A percentile compares a stretch with the other conserved stretches of the same genome.
These are phyloP conservation scores for Penicillium sp. DNA, from an alignment of 2,329 filamentous ascomycete genomes.

Conservation along the genomic window DNA sequence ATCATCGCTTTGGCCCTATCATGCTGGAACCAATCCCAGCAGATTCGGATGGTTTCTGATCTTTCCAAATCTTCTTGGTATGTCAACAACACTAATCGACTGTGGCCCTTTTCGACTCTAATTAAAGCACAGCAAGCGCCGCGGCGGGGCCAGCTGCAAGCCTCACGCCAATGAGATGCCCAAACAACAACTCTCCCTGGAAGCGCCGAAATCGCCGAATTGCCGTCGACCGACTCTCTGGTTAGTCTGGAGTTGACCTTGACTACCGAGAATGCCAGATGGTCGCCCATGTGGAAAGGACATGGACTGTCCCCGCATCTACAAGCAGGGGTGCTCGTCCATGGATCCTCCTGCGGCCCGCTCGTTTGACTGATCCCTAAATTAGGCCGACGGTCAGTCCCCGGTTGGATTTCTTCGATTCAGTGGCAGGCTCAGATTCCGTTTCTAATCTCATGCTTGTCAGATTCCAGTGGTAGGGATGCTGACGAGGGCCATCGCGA, in stretches of 20 bases:
- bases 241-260: neutral
- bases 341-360: conserved; percentile 11
- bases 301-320: too few relatives aligned
- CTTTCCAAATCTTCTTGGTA: too few relatives aligned
- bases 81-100: neutral
- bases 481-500: too few relatives aligned
- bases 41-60: too few relatives aligned
- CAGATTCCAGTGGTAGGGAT: too few relatives aligned
- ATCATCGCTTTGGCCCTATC: too few relatives aligned
- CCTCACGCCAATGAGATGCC: neutral
- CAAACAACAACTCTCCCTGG: neutral
- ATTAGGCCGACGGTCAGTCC: too few relatives aligned
- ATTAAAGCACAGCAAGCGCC: conserved; percentile 20
- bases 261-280: conserved; percentile 1
- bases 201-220: neutral
- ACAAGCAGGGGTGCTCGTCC: conserved; percentile 31
- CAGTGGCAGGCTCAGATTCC: too few relatives aligned
- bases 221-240: conserved; percentile 2
- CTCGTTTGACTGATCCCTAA: conserved; percentile 6
- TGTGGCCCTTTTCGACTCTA: conserved; percentile 4
- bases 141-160: conserved; percentile 12
- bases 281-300: neutral
- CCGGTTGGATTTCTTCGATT: too few relatives aligned
- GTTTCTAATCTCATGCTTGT: too few relatives aligned
- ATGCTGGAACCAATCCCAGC: too few relatives aligned